Evolutionary conservation across 768 basidiomycete species (phyloP).

Genomic region (Podaxis mareebaensis): DNA sequence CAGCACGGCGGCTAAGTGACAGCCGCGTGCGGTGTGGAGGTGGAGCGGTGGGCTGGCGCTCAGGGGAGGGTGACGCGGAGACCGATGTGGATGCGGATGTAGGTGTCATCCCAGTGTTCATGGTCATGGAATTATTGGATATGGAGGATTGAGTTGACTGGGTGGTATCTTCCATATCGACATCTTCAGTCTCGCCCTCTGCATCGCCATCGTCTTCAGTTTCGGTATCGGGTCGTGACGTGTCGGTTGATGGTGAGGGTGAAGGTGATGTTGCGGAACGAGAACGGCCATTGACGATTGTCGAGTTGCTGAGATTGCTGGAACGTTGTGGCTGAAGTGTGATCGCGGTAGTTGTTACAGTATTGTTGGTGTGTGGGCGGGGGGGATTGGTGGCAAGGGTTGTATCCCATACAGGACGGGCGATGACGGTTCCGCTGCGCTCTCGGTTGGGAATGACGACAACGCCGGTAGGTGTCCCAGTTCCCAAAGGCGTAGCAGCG

Average conservation of each 20-base stretch:
- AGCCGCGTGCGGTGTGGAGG: constrained; percentile 24
- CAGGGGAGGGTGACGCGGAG: constrained; percentile 32
- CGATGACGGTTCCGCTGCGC: constrained; percentile 76
- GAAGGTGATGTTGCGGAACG: constrained; percentile 32
- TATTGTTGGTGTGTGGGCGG: constrained; percentile 11
- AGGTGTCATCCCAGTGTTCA: constrained; percentile 20
- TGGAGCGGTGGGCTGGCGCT: constrained; percentile 24
- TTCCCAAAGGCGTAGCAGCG: constrained; percentile 57
- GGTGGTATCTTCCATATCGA: constrained; percentile 39
- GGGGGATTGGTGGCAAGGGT: background rate
- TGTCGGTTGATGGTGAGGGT: constrained; percentile 39
- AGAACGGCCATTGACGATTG: constrained; percentile 26
- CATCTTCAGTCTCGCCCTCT: constrained; percentile 61
- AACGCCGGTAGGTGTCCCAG: constrained; percentile 60
- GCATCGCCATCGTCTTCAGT: constrained; percentile 77
- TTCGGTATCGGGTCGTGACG: constrained; percentile 71
- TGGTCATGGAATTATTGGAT: background rate
- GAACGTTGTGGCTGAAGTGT: constrained; percentile 21
- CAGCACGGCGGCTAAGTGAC: constrained; percentile 28
- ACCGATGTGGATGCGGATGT: constrained; percentile 33
- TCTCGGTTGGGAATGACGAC: constrained; percentile 63
- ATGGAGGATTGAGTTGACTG: constrained; percentile 4
- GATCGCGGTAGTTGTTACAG: constrained; percentile 16
- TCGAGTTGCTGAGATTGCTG: constrained; percentile 9
- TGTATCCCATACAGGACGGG: constrained; percentile 40